Conservation (phyloP, 2,329 filamentous ascomycete species). For the Alternaria ventricosa region DNA sequence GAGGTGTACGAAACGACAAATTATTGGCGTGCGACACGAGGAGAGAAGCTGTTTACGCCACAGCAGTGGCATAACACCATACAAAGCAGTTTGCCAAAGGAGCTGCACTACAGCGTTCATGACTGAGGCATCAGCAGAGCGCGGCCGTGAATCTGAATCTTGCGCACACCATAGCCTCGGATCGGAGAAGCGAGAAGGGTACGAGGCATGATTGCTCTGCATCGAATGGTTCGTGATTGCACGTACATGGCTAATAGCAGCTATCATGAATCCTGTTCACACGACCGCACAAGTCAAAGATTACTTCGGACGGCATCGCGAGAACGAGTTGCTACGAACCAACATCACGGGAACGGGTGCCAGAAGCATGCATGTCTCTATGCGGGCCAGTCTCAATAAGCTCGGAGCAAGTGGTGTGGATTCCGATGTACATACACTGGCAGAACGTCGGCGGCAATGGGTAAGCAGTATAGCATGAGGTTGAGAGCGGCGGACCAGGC, state of each 20-base stretch:
- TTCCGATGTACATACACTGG: slow-evolving; percentile 20
- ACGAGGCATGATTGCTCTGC: not conserved
- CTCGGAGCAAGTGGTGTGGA: not conserved
- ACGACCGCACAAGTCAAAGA: not conserved
- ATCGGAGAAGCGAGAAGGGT: not conserved
- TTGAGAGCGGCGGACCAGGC: not conserved
- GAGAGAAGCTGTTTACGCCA: slow-evolving; percentile 13
- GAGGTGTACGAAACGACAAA: slow-evolving; percentile 45
- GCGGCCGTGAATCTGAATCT: not conserved
- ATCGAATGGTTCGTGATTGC: not conserved
- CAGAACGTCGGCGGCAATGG: slow-evolving; percentile 51
- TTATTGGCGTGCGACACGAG: slow-evolving; percentile 21
- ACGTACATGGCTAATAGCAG: not conserved
- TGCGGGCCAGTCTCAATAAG: not conserved
- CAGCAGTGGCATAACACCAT: slow-evolving; percentile 7
- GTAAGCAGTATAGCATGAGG: slow-evolving; percentile 22
- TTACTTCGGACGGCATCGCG: slow-evolving; percentile 40
- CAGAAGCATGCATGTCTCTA: not conserved
- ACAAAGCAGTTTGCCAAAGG: not conserved
- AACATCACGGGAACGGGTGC: slow-evolving; percentile 11
- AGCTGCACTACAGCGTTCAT: not conserved
- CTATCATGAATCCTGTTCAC: not conserved
- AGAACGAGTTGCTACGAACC: slow-evolving; percentile 15
- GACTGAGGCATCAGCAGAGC: not conserved
- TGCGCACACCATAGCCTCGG: not conserved